Evolutionary conservation across 306 rosid genomes (phyloP).

Genomic region (Prosopis cineraria): DNA sequence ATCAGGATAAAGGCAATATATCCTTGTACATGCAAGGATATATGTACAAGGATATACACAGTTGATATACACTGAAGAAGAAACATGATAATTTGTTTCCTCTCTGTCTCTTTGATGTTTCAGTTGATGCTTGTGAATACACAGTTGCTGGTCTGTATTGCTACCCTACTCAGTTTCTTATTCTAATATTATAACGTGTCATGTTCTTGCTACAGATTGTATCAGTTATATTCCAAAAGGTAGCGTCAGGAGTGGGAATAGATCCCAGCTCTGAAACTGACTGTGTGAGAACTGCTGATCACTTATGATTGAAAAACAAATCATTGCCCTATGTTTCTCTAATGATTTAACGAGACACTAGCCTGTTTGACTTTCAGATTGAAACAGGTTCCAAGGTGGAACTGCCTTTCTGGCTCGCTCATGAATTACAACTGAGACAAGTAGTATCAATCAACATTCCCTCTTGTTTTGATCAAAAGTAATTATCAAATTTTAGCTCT

Average conservation of each 20-base stretch:
- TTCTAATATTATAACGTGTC: constrained; percentile 21
- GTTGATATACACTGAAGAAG: neutral
- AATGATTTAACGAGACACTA: constrained; percentile 39
- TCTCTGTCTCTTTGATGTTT: neutral
- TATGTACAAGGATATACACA: too few relatives aligned
- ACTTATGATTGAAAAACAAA: constrained; percentile 3
- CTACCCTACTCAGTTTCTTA: constrained; percentile 9
- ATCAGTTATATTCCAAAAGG: constrained; percentile 71
- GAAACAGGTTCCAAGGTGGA: constrained; percentile 89
- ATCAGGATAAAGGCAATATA: neutral
- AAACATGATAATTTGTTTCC: neutral
- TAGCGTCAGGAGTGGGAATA: constrained; percentile 81
- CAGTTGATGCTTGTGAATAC: neutral
- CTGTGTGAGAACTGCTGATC: constrained; percentile 54
- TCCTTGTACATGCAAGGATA: too few relatives aligned
- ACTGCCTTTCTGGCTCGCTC: constrained; percentile 96
- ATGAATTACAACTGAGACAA: constrained; percentile 79
- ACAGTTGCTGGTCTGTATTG: neutral
- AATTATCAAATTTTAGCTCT: constrained; percentile 26
- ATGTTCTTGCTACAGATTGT: constrained; percentile 56
- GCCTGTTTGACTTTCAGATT: constrained; percentile 60
- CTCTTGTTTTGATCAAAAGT: constrained; percentile 84
- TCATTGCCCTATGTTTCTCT: constrained; percentile 14
- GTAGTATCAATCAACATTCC: constrained; percentile 70
- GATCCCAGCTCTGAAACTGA: constrained; percentile 85